Evolutionary conservation across 345 rosid genomes (phyloP), one percentile per base, ranked within the genome.

Genomic region (Ceriops tagal): DNA sequence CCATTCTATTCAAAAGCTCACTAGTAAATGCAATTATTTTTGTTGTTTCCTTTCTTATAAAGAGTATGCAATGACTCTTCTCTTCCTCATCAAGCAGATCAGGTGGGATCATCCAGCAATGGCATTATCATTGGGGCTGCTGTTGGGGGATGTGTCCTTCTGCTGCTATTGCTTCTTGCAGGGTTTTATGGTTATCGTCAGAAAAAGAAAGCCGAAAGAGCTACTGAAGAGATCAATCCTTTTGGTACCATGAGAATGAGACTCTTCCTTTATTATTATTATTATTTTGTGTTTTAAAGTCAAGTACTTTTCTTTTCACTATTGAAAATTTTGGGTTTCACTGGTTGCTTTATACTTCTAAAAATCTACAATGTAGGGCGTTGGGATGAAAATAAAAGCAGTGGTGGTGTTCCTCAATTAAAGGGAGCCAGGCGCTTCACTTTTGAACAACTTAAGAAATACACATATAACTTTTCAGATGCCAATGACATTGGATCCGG

Each of bases 361-460:
- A 22, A 53, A 79, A 76, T 43, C 5, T 43, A 11, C 49, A 80
- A 76, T 81, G 72, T 83, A 90, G 96, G 90, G 27, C 79, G 78
- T 37, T 92, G 99, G 98, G 81, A 86, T 58, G 58, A 81, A 0
- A 86, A 70, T 67, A 85, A 83, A 74, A 83, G 78, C 80, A 82
- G 82, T 5, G 85, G 86, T 15, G 76, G 72, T 52, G 77, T 87
- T 61, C 99, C 99, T 5, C 91, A 83, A 37, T 69, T 96, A 53
- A 85, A 84, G 82, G 97, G 95, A 69, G 89, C 92, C 57, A 90
- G 86, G 81, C 72, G 83, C 69, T 96, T 85, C 79, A 84, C 86
- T 55, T 73, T 73, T 61, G 68, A 67, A 31, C 98, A 96, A 78
- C 77, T 92, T 11, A 90, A 76, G 79, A 90, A 77, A 76, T 88